Conservation (phyloP, 2,329 filamentous ascomycete species). For the Lasiodiplodia gonubiensis region DNA sequence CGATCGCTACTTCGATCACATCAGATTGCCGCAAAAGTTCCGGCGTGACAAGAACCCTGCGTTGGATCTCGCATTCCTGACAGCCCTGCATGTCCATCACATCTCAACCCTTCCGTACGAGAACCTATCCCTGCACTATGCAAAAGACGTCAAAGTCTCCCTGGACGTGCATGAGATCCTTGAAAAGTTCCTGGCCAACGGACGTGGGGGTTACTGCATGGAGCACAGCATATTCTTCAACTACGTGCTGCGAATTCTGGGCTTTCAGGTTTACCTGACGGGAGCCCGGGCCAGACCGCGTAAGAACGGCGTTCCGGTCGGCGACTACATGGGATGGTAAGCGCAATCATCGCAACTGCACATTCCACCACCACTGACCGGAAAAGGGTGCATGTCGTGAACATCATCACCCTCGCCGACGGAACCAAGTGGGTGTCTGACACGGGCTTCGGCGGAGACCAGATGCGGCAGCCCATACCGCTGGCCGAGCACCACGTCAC, state of each 20-base stretch:
- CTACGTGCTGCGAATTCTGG: conserved; percentile 58
- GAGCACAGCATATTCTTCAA: conserved; percentile 63
- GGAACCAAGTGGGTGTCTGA: conserved; percentile 62
- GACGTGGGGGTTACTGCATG: conserved; percentile 66
- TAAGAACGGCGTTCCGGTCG: conserved; percentile 40
- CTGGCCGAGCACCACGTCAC: conserved; percentile 54
- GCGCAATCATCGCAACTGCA: conserved; percentile 28
- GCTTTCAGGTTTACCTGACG: conserved; percentile 60
- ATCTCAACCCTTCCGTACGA: conserved; percentile 61
- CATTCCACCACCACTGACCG: conserved; percentile 30
- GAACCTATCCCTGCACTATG: conserved; percentile 62
- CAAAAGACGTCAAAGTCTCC: conserved; percentile 35
- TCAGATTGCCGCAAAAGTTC: conserved; percentile 39
- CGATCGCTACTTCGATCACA: conserved; percentile 41
- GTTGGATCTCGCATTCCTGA: conserved; percentile 29
- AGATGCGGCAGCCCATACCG: conserved; percentile 63
- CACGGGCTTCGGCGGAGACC: conserved; percentile 69
- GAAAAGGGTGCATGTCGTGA: conserved; percentile 62
- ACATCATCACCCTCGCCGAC: conserved; percentile 62
- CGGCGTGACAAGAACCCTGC: conserved; percentile 29
- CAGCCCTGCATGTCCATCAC: conserved; percentile 44
- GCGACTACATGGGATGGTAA: conserved; percentile 57
- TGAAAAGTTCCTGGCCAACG: conserved; percentile 54
- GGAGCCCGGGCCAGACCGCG: conserved; percentile 55
- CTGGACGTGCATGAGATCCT: conserved; percentile 58